Evolutionary conservation across 2,329 filamentous ascomycete species (phyloP), one percentile per base, ranked within the genome.

Genomic region (Fusarium xylarioides): DNA sequence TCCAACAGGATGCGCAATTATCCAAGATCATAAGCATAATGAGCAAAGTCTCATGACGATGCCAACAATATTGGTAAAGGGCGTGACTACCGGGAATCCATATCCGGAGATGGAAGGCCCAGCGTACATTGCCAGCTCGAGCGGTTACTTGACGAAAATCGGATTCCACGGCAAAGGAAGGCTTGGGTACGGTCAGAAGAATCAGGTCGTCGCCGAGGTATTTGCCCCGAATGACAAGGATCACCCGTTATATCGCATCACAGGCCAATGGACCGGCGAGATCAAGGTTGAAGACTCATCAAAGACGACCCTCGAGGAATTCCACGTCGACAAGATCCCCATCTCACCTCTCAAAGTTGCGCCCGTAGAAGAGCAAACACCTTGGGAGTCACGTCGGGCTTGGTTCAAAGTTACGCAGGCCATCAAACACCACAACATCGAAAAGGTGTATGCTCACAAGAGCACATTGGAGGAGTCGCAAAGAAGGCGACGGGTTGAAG

Each of bases 401-500:
- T 97, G 95, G 95, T 85, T 85, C 34, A 91, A 91, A 68, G 94
- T 97, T 15, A 91, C 93, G 0, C 85, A 87, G 12, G 93, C 90
- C 28, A 93, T 97, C 69, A 82, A 85, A 23, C 86, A 85, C 63
- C 92, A 92, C 46, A 91, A 97, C 78, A 91, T 96, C 88, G 90
- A 94, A 68, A 85, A 86, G 15, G 93, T 92, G 0, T 89, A 89
- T 2, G 82, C 83, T 1, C 92, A 95, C 79, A 97, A 97, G 84
- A 89, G 88, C 12, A 90, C 91, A 79, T 92, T 97, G 62, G 95
- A 97, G 82, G 92, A 95, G 77, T 90, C 90, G 42, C 95, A 97
- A 83, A 88, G 95, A 35, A 90, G 91, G 66, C 85, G 95, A 84
- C 88, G 95, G 64, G 89, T 89, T 76, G 82, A 87, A 69, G 93